Base-by-base conservation (phyloP, 2,329 filamentous ascomycete genomes). In the Coleophoma cylindrospora region DNA sequence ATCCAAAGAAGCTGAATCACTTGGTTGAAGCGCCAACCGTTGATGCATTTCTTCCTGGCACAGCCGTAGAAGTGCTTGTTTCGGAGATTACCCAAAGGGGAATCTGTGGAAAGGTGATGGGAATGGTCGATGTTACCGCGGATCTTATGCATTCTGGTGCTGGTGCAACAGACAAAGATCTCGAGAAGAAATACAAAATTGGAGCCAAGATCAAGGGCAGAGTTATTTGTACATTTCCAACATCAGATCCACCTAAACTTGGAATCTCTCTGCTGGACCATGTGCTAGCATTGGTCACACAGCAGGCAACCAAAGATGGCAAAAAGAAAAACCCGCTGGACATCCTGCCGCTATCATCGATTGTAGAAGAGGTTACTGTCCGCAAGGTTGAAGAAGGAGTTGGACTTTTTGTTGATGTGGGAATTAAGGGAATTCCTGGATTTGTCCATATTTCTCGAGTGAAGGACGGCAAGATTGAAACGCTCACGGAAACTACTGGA, bases 371-470 rank as follows among this genome's bases (percentile, higher is more conserved):
- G 57, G 89, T 88, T 50, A 90, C 82, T 36, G 84, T 99, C 8
- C 79, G 84, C 48, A 87, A 87, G 57, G 89, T 96, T 3, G 87
- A 95, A 57, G 75, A 84, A 5, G 83, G 85, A 3, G 80, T 92
- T 53, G 95, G 94, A 48, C 74, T 96, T 2, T 96, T 95, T 61
- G 76, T 91, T 14, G 81, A 88, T 57, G 70, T 92, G 22, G 84
- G 84, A 2, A 70, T 86, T 6, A 74, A 79, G 38, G 80, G 84
- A 32, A 74, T 92, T 3, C 74, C 81, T n/a, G 89, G 89, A 10
- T 99, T 96, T 63, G 91, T 95, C 19, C 94, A 99, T 67, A 95
- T 99, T 57, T 99, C 94, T 1, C 83, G 89, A 56, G 80, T 99
- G 54, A 87, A 92, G 52, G 92, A 99, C 66, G 86, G 86, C 58